phyloP scores from a whole-genome alignment of 805 yeast species.

The Metschnikowia matae region DNA sequence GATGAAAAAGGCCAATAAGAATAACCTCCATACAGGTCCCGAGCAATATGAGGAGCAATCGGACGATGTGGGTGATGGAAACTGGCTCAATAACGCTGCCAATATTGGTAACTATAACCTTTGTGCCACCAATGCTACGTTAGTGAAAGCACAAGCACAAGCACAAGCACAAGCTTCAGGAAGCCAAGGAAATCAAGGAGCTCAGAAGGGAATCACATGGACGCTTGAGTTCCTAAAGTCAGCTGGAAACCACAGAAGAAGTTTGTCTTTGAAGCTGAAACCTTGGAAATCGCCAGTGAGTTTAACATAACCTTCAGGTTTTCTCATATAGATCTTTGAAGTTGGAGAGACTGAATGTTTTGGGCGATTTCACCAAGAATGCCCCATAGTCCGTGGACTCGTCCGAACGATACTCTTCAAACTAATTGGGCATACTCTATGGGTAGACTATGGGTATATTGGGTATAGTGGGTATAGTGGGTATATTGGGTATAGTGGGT shows the following conservation, averaged over 20 bases:
- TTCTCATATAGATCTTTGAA: no score
- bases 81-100: slow-evolving; percentile 63
- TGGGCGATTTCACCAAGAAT: slow-evolving; percentile 36
- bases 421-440: no score
- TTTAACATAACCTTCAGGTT: no score
- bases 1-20: slow-evolving; percentile 20
- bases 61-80: slow-evolving; percentile 52
- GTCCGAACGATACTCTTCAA: neutral
- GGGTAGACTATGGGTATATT: no score
- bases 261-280: slow-evolving; percentile 62
- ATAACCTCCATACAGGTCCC: slow-evolving; percentile 18
- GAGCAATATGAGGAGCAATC: slow-evolving; percentile 22
- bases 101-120: slow-evolving; percentile 50
- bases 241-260: slow-evolving; percentile 34
- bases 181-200: slow-evolving; percentile 13
- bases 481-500: no score
- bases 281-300: slow-evolving; percentile 61
- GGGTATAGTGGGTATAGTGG: no score
- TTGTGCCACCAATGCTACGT: slow-evolving; percentile 48
- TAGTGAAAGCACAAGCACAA: slow-evolving; percentile 21
- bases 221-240: slow-evolving; percentile 47
- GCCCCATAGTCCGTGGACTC: slow-evolving; percentile 17
- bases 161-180: slow-evolving; percentile 18
- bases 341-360: slow-evolving; percentile 36
- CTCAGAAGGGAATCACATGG: slow-evolving; percentile 37